These are phyloP conservation scores for Fusarium newnesense DNA, from an alignment of 2,329 filamentous ascomycete species.

Conservation along the genomic window DNA sequence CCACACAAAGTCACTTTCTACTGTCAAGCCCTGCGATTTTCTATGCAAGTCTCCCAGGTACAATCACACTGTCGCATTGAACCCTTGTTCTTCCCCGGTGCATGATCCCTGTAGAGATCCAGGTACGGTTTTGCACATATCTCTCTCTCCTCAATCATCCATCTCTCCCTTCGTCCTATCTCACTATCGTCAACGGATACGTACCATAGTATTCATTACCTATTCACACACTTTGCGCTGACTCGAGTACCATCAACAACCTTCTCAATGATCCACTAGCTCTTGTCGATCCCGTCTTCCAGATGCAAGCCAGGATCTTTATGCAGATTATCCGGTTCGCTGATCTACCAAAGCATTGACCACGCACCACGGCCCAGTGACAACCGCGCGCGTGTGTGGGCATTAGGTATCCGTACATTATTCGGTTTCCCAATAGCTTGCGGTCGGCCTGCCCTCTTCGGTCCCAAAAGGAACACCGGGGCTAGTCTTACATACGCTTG, in stretches of 20 bases:
- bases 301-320: conserved; percentile 18
- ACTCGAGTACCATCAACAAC: conserved; percentile 11
- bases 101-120: conserved; percentile 14
- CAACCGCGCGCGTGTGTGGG: conserved; percentile 11
- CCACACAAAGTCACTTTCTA: conserved; percentile 12
- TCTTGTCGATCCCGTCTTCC: conserved; percentile 30
- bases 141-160: not conserved
- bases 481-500: conserved; percentile 8
- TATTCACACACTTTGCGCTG: not conserved
- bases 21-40: conserved; percentile 23
- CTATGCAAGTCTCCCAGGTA: conserved; percentile 33
- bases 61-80: conserved; percentile 35
- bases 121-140: not conserved
- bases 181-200: too few relatives aligned
- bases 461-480: conserved; percentile 16
- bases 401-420: not conserved
- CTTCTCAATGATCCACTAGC: conserved; percentile 25
- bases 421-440: conserved; percentile 33
- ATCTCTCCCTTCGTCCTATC: not conserved
- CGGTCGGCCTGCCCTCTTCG: conserved; percentile 28
- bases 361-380: conserved; percentile 23
- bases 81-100: conserved; percentile 30
- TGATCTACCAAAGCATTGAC: conserved; percentile 35
- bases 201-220: too few relatives aligned
- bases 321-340: conserved; percentile 23